Percentiles rank a stretch among this genome's conserved stretches.
These are phyloP conservation scores for Botrytis galanthina DNA, from an alignment of 2,329 filamentous ascomycete genomes.

Conservation along the genomic window DNA sequence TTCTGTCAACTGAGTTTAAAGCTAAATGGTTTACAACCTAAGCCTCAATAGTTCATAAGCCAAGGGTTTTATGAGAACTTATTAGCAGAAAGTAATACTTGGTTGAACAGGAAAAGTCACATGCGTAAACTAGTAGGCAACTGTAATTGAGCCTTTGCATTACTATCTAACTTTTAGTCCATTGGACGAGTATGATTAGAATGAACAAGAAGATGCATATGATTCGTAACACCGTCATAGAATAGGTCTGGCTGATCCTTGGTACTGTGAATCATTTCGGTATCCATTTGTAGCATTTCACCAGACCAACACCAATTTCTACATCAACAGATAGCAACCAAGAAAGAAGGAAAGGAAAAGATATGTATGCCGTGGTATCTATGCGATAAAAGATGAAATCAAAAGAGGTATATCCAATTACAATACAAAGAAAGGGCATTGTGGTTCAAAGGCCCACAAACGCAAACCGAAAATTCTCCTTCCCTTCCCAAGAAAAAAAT, in stretches of 20 bases:
- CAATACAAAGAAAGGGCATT: background rate
- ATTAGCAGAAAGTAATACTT: background rate
- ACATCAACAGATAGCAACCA: background rate
- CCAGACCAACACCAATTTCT: background rate
- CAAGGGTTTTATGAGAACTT: background rate
- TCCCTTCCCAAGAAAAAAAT: background rate
- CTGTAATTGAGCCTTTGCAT: background rate
- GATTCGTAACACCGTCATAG: background rate
- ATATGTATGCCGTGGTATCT: slow-evolving; percentile 34
- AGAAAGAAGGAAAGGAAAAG: slow-evolving; percentile 14
- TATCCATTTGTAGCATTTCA: background rate
- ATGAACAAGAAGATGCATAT: background rate
- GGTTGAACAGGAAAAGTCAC: background rate
- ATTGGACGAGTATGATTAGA: background rate
- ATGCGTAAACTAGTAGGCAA: background rate
- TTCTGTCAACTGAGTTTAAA: background rate
- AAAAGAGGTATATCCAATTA: slow-evolving; percentile 22
- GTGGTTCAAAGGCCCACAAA: background rate
- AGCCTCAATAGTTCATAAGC: background rate
- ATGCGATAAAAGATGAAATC: slow-evolving; percentile 24
- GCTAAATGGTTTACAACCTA: background rate
- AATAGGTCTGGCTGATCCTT: background rate
- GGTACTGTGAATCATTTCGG: background rate
- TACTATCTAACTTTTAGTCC: background rate
- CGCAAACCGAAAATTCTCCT: background rate